A percentile compares a stretch with the other conserved stretches of the same genome.
These are phyloP conservation scores for Leucocoprinus leucothites DNA, from an alignment of 768 basidiomycete species.

Conservation along the genomic window DNA sequence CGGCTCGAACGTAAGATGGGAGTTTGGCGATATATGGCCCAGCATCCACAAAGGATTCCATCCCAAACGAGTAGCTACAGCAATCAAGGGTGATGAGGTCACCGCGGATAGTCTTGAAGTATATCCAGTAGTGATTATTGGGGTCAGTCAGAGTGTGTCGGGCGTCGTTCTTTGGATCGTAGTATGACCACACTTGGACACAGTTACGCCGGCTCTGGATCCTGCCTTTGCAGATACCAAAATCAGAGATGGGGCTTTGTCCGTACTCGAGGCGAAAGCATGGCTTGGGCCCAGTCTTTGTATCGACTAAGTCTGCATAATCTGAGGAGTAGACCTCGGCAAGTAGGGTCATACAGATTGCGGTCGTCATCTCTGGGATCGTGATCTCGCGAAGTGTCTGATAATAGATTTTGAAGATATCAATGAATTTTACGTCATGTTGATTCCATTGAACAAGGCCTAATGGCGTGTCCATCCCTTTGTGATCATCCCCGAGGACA, in stretches of 20 bases:
- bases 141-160: conserved; percentile 36
- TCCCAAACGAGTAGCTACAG: conserved; percentile 26
- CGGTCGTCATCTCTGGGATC: conserved; percentile 28
- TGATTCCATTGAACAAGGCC: conserved; percentile 24
- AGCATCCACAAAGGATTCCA: not conserved
- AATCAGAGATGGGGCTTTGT: conserved; percentile 38
- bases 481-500: conserved; percentile 25
- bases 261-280: conserved; percentile 33
- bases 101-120: conserved; percentile 39
- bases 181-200: conserved; percentile 1
- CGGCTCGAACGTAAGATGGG: not conserved
- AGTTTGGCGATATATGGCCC: not conserved
- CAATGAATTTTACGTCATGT: too few species aligned
- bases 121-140: conserved; percentile 47
- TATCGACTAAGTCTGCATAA: not conserved
- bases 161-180: conserved; percentile 27
- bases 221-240: conserved; percentile 37
- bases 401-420: conserved; percentile 3
- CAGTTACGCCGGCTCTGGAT: conserved; percentile 22
- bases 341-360: conserved; percentile 30
- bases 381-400: conserved; percentile 32
- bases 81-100: conserved; percentile 39
- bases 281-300: not conserved
- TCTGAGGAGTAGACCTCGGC: conserved; percentile 36
- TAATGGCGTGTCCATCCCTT: conserved; percentile 8